A percentile compares a stretch with the other conserved stretches of the same genome.
phyloP scores from a whole-genome alignment of 805 yeast genomes.

The Candida krabiensis region DNA sequence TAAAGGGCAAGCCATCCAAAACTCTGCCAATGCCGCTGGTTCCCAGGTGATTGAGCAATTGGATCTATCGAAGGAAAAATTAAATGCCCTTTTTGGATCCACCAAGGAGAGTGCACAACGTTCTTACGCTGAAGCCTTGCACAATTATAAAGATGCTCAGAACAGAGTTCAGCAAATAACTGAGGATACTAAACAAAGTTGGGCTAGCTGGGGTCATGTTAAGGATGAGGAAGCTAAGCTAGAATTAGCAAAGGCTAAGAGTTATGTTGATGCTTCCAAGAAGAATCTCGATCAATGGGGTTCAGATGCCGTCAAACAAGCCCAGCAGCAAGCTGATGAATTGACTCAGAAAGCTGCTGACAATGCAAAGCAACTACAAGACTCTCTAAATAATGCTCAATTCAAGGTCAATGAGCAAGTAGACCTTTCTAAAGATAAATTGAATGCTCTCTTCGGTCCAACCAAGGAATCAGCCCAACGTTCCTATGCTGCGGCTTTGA shows the following conservation, averaged over 20 bases:
- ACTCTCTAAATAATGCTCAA: constrained; percentile 15
- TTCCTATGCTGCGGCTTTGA: constrained; percentile 27
- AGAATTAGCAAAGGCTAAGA: constrained; percentile 35
- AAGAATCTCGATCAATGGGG: constrained; percentile 24
- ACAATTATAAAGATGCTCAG: constrained; percentile 30
- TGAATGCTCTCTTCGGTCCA: constrained; percentile 17
- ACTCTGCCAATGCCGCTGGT: constrained; percentile 10
- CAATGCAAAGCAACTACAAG: constrained; percentile 10
- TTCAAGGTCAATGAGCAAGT: constrained; percentile 15
- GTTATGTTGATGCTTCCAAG: constrained; percentile 36
- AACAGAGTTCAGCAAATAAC: constrained; percentile 35
- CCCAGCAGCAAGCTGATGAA: constrained; percentile 16
- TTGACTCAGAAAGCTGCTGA: constrained; percentile 11
- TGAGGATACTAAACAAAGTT: constrained; percentile 31
- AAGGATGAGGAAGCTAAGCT: constrained; percentile 36
- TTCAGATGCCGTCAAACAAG: constrained; percentile 20
- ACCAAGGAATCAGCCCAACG: constrained; percentile 24
- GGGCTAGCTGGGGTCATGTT: constrained; percentile 40
- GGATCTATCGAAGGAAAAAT: constrained; percentile 14
- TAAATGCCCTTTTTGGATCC: constrained; percentile 17
- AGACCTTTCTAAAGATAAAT: constrained; percentile 14
- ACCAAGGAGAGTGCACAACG: constrained; percentile 24
- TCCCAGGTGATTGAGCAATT: constrained; percentile 15
- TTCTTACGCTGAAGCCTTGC: constrained; percentile 27
- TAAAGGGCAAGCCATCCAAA: constrained; percentile 17